Evolutionary conservation across 345 rosid species (phyloP).

Genomic region (Eucalyptus victrix): DNA sequence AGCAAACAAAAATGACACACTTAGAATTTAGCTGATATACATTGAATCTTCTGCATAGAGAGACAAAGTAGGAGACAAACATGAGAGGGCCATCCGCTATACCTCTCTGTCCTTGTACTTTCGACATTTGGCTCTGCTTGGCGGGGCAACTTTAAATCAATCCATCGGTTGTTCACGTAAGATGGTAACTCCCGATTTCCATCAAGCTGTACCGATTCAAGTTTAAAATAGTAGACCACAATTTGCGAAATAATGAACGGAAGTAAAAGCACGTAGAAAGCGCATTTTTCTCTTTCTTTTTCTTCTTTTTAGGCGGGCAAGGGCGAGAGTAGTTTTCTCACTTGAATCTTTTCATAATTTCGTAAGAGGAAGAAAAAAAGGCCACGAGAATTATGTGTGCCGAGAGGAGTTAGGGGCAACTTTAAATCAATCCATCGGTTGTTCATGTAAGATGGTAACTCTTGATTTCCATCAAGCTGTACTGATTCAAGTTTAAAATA

Average conservation of each 20-base stretch:
- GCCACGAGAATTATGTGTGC: not conserved
- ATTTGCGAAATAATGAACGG: not conserved
- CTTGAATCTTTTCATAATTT: not conserved
- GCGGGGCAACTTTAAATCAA: not conserved
- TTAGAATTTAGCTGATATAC: not conserved
- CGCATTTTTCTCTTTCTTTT: not conserved
- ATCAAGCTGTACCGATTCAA: not conserved
- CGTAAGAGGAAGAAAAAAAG: not conserved
- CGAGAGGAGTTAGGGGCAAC: not conserved
- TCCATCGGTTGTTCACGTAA: not conserved
- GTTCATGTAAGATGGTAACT: not conserved
- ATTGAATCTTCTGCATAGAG: not conserved
- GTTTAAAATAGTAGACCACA: not conserved
- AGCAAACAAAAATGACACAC: not conserved
- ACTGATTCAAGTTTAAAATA: not conserved
- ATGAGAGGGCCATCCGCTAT: not conserved
- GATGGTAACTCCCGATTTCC: accelerated
- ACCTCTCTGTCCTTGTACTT: not conserved
- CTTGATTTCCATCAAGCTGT: accelerated
- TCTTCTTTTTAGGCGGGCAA: not conserved
- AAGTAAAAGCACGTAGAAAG: not conserved
- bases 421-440: not conserved
- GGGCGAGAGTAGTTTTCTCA: not conserved
- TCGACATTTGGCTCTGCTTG: not conserved
- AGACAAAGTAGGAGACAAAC: not conserved